Evolutionary conservation across 805 yeast genomes (phyloP).

Genomic region (Scheffersomyces lignosus): DNA sequence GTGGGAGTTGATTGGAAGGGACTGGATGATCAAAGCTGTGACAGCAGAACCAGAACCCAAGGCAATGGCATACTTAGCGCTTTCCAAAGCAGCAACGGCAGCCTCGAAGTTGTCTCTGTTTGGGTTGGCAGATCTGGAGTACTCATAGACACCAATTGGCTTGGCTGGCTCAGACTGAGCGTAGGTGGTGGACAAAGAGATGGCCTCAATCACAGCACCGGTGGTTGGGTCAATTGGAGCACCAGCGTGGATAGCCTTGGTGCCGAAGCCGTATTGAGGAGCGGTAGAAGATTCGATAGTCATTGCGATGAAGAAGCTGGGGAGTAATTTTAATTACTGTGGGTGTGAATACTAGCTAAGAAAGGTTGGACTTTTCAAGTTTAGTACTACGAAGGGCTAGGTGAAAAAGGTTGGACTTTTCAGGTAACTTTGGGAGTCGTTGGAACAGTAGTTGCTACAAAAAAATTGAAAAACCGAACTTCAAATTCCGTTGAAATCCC

Average conservation of each 20-base stretch:
- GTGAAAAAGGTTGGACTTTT: no score
- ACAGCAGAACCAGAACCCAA: conserved; percentile 86
- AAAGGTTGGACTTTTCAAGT: conserved; percentile 11
- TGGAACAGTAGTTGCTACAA: no score
- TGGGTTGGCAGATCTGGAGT: conserved; percentile 84
- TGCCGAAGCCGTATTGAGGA: conserved; percentile 57
- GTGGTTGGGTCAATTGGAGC: conserved; percentile 67
- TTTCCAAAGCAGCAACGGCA: conserved; percentile 77
- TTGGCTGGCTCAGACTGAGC: conserved; percentile 76
- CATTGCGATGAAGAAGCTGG: conserved; percentile 21
- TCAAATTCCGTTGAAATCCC: no score
- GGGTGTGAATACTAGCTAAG: neutral
- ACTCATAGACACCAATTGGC: conserved; percentile 79
- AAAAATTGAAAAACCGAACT: no score
- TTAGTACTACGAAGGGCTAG: no score
- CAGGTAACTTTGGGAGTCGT: no score
- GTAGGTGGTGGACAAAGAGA: conserved; percentile 81
- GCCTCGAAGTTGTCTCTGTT: conserved; percentile 79
- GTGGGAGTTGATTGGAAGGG: conserved; percentile 70
- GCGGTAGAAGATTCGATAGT: conserved; percentile 32
- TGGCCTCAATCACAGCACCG: conserved; percentile 86
- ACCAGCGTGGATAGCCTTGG: conserved; percentile 85
- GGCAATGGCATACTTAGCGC: conserved; percentile 73
- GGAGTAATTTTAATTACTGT: neutral
- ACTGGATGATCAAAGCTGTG: conserved; percentile 74